A percentile compares a stretch with the other conserved stretches of the same genome.
These are phyloP conservation scores for Cubamyces lactineus DNA, from an alignment of 768 basidiomycete genomes.

Conservation along the genomic window DNA sequence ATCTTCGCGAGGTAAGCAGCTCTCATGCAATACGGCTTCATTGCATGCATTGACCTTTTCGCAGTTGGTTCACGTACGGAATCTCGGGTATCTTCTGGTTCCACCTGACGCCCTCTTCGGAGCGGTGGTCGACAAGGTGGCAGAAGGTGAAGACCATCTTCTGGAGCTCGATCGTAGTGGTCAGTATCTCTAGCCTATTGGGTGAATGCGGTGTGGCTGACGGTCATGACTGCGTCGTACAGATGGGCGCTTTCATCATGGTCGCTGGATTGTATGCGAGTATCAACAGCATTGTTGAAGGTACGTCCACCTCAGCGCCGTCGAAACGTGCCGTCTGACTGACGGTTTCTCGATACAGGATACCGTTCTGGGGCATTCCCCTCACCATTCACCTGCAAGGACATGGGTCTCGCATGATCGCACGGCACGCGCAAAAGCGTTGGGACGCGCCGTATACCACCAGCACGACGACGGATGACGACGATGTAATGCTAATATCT, in stretches of 20 bases:
- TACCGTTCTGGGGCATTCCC: slow-evolving; percentile 33
- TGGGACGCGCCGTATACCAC: not conserved
- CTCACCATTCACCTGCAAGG: slow-evolving; percentile 33
- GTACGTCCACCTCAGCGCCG: slow-evolving; percentile 17
- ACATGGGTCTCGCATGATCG: slow-evolving; percentile 15
- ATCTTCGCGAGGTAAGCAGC: slow-evolving; percentile 31
- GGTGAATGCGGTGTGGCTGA: not conserved
- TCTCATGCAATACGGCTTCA: too few relatives aligned
- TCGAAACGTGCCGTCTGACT: not conserved
- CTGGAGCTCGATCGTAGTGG: slow-evolving; percentile 30
- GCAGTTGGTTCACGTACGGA: slow-evolving; percentile 37
- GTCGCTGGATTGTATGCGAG: slow-evolving; percentile 35
- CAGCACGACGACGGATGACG: not conserved
- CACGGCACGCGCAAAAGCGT: not conserved
- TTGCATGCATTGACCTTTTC: not conserved
- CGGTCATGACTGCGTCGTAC: not conserved
- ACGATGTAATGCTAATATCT: not conserved
- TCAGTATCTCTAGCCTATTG: slow-evolving; percentile 4
- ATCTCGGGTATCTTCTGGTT: slow-evolving; percentile 37
- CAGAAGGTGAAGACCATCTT: slow-evolving; percentile 32
- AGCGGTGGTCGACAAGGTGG: slow-evolving; percentile 30
- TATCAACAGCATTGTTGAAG: slow-evolving; percentile 33
- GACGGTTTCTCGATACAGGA: slow-evolving; percentile 16
- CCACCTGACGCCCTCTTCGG: slow-evolving; percentile 29
- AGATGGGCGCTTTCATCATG: slow-evolving; percentile 38